Conservation (phyloP, 495 filamentous ascomycete species). For the Trichoderma orchidacearum region DNA sequence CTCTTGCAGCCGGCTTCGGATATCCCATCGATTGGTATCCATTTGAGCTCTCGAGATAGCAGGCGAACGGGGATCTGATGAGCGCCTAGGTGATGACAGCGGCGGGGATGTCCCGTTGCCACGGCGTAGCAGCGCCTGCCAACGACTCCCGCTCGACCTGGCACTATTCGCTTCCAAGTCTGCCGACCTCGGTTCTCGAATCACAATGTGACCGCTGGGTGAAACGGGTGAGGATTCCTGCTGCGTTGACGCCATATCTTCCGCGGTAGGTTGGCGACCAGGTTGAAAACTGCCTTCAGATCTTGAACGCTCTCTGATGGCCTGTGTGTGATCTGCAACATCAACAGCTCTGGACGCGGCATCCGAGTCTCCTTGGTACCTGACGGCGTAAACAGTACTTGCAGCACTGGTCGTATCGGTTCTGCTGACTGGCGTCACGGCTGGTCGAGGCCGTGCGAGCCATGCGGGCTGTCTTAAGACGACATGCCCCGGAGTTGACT, state of each 20-base stretch:
- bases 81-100: not conserved
- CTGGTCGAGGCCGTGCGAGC: constrained; percentile 49
- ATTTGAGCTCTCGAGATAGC: not conserved
- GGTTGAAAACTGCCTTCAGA: constrained; percentile 2
- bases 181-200: constrained; percentile 6
- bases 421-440: constrained; percentile 58
- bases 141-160: constrained; percentile 5
- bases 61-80: not conserved
- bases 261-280: constrained; percentile 4
- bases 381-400: constrained; percentile 76
- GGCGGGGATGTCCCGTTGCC: constrained; percentile 4
- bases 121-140: constrained; percentile 14
- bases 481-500: constrained; percentile 5
- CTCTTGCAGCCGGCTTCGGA: constrained; percentile 28
- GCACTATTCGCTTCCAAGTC: not conserved
- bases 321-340: constrained; percentile 3
- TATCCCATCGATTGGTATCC: constrained; percentile 22
- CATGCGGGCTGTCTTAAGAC: constrained; percentile 31
- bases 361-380: constrained; percentile 64
- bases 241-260: not conserved
- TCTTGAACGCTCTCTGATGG: constrained; percentile 4
- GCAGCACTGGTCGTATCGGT: constrained; percentile 56
- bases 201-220: not conserved
- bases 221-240: not conserved
- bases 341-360: constrained; percentile 37